These are phyloP conservation scores for Pilaira anomala DNA, from an alignment of 192 early-diverging fungal genomes.

Conservation along the genomic window DNA sequence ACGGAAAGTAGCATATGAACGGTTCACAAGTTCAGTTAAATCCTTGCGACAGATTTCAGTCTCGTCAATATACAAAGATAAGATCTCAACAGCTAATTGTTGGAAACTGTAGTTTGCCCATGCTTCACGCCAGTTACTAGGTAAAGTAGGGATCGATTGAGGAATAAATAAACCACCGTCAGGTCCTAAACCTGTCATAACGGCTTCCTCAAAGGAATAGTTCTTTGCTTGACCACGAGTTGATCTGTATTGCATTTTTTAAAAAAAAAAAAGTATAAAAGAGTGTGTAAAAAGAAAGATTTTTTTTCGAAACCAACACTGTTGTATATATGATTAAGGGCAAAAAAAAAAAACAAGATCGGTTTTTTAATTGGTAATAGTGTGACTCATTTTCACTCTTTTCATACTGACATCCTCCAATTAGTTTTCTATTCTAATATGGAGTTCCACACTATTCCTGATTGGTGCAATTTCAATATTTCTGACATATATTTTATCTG, in stretches of 20 bases:
- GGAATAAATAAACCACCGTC: constrained; percentile 97
- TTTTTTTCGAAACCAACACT: constrained; percentile 3
- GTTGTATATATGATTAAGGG: no score
- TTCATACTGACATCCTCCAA: no score
- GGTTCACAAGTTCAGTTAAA: constrained; percentile 60
- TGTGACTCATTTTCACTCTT: no score
- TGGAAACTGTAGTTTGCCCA: constrained; percentile 77
- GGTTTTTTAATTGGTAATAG: no score
- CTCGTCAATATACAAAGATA: constrained; percentile 78
- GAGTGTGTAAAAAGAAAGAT: no score
- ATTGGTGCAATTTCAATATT: no score
- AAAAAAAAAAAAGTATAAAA: constrained; percentile 16
- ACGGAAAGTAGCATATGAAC: constrained; percentile 81
- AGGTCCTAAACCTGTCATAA: constrained; percentile 84
- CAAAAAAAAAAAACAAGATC: no score
- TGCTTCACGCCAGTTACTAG: constrained; percentile 62
- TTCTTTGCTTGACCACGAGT: constrained; percentile 74
- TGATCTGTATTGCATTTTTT: constrained; percentile 79
- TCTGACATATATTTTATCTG: no score
- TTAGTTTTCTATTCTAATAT: no score
- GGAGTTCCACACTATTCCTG: no score
- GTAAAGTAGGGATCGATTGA: constrained; percentile 69
- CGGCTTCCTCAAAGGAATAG: constrained; percentile 86
- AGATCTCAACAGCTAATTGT: constrained; percentile 80
- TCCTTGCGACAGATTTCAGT: constrained; percentile 75